phyloP scores from a whole-genome alignment of 352 stramenopile species.

The Phytophthora hybrid region DNA sequence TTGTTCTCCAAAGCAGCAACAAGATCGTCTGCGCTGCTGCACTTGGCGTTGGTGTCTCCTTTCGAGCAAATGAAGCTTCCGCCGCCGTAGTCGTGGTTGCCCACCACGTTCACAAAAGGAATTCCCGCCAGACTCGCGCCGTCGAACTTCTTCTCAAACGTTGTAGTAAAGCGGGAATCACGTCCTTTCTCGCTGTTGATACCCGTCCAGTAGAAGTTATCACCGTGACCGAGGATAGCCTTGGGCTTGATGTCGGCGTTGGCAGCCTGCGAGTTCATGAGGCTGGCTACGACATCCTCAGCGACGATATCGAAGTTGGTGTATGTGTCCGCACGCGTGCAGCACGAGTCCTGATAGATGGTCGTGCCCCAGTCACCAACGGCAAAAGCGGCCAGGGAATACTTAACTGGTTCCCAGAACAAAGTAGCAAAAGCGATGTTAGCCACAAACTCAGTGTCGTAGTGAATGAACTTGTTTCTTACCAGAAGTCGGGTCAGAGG shows the following conservation, averaged over 20 bases:
- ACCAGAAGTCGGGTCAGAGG: constrained; percentile 3
- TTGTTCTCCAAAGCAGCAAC: constrained; percentile 41
- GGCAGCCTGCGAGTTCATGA: constrained; percentile 43
- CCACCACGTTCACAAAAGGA: constrained; percentile 66
- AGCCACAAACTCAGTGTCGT: not conserved
- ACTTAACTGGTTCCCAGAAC: not conserved
- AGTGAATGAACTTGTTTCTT: not conserved
- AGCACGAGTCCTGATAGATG: constrained; percentile 48
- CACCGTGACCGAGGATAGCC: constrained; percentile 42
- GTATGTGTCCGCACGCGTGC: constrained; percentile 30
- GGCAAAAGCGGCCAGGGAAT: constrained; percentile 18
- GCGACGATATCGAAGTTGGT: constrained; percentile 35
- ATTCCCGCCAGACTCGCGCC: constrained; percentile 43
- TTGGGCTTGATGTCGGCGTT: constrained; percentile 51
- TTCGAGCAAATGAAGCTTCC: constrained; percentile 55
- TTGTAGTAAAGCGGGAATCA: constrained; percentile 48
- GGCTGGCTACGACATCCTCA: constrained; percentile 34
- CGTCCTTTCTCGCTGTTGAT: constrained; percentile 43
- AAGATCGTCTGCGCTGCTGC: constrained; percentile 47
- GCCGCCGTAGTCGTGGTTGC: constrained; percentile 75
- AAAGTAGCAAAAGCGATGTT: not conserved
- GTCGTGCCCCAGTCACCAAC: constrained; percentile 46
- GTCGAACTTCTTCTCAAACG: constrained; percentile 44
- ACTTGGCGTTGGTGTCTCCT: constrained; percentile 43
- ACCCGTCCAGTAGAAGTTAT: constrained; percentile 62